Percentiles rank a stretch among this genome's conserved stretches.
These are phyloP conservation scores for Magnolia sinica DNA, from an alignment of 164 flowering plant species.

Conservation along the genomic window DNA sequence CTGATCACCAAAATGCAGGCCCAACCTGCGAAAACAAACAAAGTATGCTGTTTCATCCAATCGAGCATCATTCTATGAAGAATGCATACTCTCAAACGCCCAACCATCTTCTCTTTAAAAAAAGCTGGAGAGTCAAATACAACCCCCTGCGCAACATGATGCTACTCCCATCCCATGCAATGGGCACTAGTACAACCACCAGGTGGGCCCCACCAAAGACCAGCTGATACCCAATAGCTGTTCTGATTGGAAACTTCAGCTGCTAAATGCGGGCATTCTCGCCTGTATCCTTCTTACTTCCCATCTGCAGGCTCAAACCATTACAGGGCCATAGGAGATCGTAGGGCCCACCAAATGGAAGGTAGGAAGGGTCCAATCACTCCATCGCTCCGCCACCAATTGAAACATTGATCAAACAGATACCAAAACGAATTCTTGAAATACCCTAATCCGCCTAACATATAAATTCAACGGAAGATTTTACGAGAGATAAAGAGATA, in stretches of 20 bases:
- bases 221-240: background rate
- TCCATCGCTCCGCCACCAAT: background rate
- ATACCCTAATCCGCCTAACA: background rate
- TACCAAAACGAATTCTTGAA: background rate
- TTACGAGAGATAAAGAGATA: background rate
- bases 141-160: too few relatives aligned
- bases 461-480: background rate
- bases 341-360: background rate
- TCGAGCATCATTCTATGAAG: too few relatives aligned
- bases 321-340: background rate
- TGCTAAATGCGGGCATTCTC: background rate
- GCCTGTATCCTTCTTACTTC: background rate
- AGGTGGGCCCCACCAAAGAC: too few relatives aligned
- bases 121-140: too few relatives aligned
- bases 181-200: too few relatives aligned
- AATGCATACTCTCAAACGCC: too few relatives aligned
- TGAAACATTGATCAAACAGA: background rate
- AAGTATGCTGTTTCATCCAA: too few relatives aligned
- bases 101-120: too few relatives aligned
- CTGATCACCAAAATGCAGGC: too few relatives aligned
- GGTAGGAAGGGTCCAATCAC: background rate
- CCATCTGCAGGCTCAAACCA: background rate
- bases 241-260: too few relatives aligned
- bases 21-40: too few relatives aligned
- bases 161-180: too few relatives aligned